phyloP scores from a whole-genome alignment of 495 filamentous ascomycete genomes.

The Sabuloglossum arenarium region DNA sequence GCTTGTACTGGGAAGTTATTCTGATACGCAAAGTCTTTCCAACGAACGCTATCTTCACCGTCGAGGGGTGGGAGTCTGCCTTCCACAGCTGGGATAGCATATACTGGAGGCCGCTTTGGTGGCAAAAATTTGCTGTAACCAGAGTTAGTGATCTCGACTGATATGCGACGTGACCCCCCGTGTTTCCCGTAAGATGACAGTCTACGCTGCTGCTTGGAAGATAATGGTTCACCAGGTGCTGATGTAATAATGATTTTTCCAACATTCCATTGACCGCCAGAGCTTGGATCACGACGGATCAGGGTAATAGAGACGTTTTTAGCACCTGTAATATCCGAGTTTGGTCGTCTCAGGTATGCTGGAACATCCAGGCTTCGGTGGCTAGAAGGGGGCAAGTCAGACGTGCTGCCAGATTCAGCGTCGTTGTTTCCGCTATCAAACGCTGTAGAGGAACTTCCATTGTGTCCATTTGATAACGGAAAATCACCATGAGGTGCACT shows the following conservation, averaged over 20 bases:
- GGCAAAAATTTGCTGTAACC: constrained; percentile 37
- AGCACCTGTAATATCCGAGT: constrained; percentile 8
- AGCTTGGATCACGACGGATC: constrained; percentile 68
- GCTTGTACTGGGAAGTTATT: not conserved
- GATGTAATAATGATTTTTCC: constrained; percentile 41
- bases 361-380: constrained; percentile 2
- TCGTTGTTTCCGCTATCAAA: not conserved
- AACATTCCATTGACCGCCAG: constrained; percentile 75
- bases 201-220: constrained; percentile 8
- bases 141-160: constrained; percentile 39
- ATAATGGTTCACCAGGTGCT: constrained; percentile 6
- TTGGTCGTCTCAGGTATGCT: constrained; percentile 13
- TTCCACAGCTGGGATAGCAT: not conserved
- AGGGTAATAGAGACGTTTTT: constrained; percentile 48
- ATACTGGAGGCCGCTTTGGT: not conserved
- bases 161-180: constrained; percentile 16
- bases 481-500: not conserved
- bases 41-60: not conserved
- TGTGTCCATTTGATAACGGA: not conserved
- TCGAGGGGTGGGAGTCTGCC: not conserved
- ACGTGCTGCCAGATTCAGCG: not conserved
- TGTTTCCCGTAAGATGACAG: not conserved
- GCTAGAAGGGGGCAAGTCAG: not conserved
- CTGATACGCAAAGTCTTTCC: not conserved
- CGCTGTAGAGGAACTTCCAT: not conserved